Percentiles rank a stretch among this genome's conserved stretches.
Evolutionary conservation across 2,329 filamentous ascomycete species (phyloP).

Genomic region (Epicoccum nigrum): DNA sequence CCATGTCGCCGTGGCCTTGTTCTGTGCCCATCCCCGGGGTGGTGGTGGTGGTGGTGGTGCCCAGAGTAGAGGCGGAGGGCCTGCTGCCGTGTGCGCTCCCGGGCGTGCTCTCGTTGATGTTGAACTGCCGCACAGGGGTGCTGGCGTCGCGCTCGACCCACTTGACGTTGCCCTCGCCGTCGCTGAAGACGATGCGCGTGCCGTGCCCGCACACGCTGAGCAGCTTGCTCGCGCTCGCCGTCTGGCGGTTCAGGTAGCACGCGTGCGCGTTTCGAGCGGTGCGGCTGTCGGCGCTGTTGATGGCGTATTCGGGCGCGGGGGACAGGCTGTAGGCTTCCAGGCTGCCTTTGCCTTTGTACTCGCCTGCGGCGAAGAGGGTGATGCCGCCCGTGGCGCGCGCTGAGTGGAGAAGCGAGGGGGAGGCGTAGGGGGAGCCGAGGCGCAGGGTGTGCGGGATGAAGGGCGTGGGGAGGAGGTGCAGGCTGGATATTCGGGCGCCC

Average conservation of each 20-base stretch:
- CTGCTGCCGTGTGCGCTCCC: too few relatives aligned
- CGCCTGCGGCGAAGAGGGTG: conserved; percentile 1
- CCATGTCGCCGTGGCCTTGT: conserved; percentile 67
- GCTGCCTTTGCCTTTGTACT: conserved; percentile 50
- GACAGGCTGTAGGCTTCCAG: conserved; percentile 81
- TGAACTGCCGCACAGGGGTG: conserved; percentile 61
- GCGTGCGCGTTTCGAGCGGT: conserved; percentile 52
- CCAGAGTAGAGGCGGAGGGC: too few relatives aligned
- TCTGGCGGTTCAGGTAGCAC: conserved; percentile 72
- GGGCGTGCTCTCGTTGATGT: conserved; percentile 56
- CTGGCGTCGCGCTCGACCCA: conserved; percentile 88
- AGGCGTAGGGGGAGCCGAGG: conserved; percentile 60
- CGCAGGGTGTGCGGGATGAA: conserved; percentile 69
- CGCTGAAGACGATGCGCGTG: conserved; percentile 79
- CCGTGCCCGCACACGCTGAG: conserved; percentile 83
- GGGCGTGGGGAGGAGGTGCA: conserved; percentile 72
- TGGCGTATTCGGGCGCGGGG: conserved; percentile 38
- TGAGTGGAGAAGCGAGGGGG: conserved; percentile 59
- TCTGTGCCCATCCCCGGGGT: background rate
- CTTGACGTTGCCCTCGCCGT: conserved; percentile 81
- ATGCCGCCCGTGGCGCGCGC: conserved; percentile 63
- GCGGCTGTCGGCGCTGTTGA: conserved; percentile 37
- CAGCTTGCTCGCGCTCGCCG: conserved; percentile 78
- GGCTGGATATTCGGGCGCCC: conserved; percentile 76
- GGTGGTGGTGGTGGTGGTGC: background rate